Evolutionary conservation across 768 basidiomycete genomes (phyloP).

Genomic region (Phanerochaete carnosa): DNA sequence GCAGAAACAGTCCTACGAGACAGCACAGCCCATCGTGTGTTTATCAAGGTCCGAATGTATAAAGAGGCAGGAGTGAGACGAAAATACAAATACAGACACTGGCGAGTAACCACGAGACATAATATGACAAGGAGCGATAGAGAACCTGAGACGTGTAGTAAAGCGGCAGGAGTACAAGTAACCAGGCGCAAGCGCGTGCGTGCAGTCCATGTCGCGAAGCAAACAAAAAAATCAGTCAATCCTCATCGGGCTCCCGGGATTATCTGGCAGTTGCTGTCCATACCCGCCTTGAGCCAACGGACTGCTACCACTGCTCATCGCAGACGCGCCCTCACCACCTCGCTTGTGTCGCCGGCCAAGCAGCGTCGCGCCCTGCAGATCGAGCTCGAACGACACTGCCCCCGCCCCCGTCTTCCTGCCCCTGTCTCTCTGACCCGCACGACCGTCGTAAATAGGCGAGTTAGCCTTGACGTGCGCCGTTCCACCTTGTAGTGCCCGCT

Average conservation of each 20-base stretch:
- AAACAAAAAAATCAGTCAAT: slow-evolving; percentile 2
- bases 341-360: slow-evolving; percentile 67
- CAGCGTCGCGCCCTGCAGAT: slow-evolving; percentile 82
- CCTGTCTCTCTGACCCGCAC: slow-evolving; percentile 68
- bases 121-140: neutral
- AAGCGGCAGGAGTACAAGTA: no score
- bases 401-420: slow-evolving; percentile 31
- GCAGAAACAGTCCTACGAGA: neutral
- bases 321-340: slow-evolving; percentile 3
- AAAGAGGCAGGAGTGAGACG: neutral
- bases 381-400: slow-evolving; percentile 67
- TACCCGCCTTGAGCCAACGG: slow-evolving; percentile 5
- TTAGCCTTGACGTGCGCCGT: neutral
- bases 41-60: neutral
- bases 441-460: slow-evolving; percentile 46
- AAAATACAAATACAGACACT: neutral
- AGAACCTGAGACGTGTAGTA: neutral
- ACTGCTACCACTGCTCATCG: slow-evolving; percentile 6
- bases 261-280: slow-evolving; percentile 1
- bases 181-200: neutral
- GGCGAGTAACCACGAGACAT: neutral
- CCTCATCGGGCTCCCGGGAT: slow-evolving; percentile 18
- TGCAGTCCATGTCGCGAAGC: neutral
- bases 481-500: slow-evolving; percentile 21
- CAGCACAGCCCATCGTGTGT: neutral